Evolutionary conservation across 352 stramenopile genomes (phyloP).

Genomic region (Pythium folliculosum): DNA sequence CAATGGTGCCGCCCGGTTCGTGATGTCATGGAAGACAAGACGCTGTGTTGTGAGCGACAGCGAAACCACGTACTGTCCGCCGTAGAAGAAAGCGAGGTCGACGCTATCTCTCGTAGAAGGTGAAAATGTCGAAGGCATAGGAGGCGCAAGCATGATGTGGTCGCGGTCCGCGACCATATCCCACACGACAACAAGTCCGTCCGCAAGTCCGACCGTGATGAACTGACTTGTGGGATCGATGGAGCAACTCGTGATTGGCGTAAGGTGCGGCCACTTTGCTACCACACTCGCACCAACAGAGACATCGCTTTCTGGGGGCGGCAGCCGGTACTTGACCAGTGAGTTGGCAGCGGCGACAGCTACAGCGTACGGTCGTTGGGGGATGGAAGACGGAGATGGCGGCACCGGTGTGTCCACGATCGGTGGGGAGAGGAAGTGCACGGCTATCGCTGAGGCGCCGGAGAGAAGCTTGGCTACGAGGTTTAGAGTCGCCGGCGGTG

Average conservation of each 20-base stretch:
- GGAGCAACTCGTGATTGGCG: constrained; percentile 35
- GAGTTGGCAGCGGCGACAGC: constrained; percentile 8
- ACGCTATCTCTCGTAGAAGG: not conserved
- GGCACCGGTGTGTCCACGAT: constrained; percentile 8
- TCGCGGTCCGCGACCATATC: constrained; percentile 50
- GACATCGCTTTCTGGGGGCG: not conserved
- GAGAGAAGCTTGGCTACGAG: constrained; percentile 7
- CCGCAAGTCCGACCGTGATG: constrained; percentile 42
- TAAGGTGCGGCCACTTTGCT: constrained; percentile 48
- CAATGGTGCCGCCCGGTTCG: constrained; percentile 21
- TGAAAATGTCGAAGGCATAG: not conserved
- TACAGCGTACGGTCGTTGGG: constrained; percentile 13
- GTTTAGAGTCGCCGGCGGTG: not conserved
- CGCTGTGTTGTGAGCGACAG: constrained; percentile 40
- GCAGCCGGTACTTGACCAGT: constrained; percentile 20
- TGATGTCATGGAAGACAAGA: constrained; percentile 50
- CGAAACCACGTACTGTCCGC: constrained; percentile 32
- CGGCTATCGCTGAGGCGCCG: not conserved
- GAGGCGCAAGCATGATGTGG: constrained; percentile 26
- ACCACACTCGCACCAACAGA: constrained; percentile 22
- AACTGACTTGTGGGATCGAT: constrained; percentile 54
- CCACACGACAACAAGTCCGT: constrained; percentile 55
- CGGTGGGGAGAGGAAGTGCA: constrained; percentile 24
- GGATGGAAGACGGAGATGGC: not conserved
- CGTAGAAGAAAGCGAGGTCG: constrained; percentile 1